phyloP scores from a whole-genome alignment of 768 basidiomycete species.

The Lactarius tabidus region DNA sequence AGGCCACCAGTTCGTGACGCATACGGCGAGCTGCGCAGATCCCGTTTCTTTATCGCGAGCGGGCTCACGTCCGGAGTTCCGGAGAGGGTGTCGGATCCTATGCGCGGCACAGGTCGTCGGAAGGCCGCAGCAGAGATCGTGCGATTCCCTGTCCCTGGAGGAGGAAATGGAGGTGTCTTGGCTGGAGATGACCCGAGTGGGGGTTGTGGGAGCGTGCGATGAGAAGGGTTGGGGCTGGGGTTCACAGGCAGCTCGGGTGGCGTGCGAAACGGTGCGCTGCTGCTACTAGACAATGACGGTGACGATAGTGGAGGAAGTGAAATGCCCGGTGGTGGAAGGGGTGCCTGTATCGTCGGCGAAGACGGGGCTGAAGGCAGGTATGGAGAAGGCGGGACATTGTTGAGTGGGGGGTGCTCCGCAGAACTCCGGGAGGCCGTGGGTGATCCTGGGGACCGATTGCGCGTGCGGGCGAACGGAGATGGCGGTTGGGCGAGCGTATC shows the following conservation, averaged over 20 bases:
- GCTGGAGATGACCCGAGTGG: slow-evolving; percentile 28
- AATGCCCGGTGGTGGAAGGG: slow-evolving; percentile 15
- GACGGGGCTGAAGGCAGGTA: not conserved
- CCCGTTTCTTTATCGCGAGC: slow-evolving; percentile 46
- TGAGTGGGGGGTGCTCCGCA: not conserved
- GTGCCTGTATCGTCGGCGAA: slow-evolving; percentile 11
- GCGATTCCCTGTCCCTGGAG: slow-evolving; percentile 33
- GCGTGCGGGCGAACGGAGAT: slow-evolving; percentile 24
- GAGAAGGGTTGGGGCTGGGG: slow-evolving; percentile 24
- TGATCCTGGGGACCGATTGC: slow-evolving; percentile 10
- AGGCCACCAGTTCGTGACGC: slow-evolving; percentile 11
- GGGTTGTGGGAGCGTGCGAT: slow-evolving; percentile 23
- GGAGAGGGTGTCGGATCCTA: slow-evolving; percentile 27
- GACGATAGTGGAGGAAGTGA: slow-evolving; percentile 18
- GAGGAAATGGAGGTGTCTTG: slow-evolving; percentile 35
- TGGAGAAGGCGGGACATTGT: not conserved
- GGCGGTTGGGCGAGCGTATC: slow-evolving; percentile 26
- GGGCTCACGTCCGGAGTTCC: slow-evolving; percentile 42
- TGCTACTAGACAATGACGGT: slow-evolving; percentile 26
- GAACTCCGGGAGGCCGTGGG: slow-evolving; percentile 9
- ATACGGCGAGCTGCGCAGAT: slow-evolving; percentile 45
- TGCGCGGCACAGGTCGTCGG: slow-evolving; percentile 45
- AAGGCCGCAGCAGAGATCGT: slow-evolving; percentile 79
- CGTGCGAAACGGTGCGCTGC: slow-evolving; percentile 38
- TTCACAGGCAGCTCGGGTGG: slow-evolving; percentile 45